These are phyloP conservation scores for Mycena vitilis DNA, from an alignment of 768 basidiomycete genomes.

Conservation along the genomic window DNA sequence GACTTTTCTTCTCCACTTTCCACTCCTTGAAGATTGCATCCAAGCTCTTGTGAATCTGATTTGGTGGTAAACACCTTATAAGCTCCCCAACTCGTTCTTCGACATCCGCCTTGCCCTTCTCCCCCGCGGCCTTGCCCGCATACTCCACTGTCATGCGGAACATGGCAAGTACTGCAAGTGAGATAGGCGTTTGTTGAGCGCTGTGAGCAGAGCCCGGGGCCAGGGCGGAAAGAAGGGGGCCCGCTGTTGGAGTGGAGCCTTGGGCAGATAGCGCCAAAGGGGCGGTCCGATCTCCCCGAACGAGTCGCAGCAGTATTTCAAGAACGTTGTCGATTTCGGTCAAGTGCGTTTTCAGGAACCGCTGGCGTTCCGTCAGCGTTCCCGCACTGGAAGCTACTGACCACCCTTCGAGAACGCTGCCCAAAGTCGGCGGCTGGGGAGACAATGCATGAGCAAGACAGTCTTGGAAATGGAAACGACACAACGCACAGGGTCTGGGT, in stretches of 20 bases:
- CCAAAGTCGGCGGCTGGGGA: conserved; percentile 87
- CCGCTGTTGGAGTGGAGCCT: conserved; percentile 69
- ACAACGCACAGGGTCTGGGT: conserved; percentile 91
- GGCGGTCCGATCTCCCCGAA: conserved; percentile 87
- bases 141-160: conserved; percentile 88
- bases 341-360: conserved; percentile 92
- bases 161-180: conserved; percentile 91
- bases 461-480: neutral
- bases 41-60: conserved; percentile 89
- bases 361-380: conserved; percentile 77
- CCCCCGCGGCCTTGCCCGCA: conserved; percentile 75
- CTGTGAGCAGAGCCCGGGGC: conserved; percentile 83
- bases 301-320: conserved; percentile 92
- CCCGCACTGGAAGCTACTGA: conserved; percentile 86
- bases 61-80: conserved; percentile 87
- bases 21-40: conserved; percentile 97
- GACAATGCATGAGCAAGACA: conserved; percentile 8
- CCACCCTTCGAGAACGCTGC: conserved; percentile 93
- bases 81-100: conserved; percentile 89
- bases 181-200: conserved; percentile 93
- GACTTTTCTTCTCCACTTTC: conserved; percentile 84
- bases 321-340: conserved; percentile 87
- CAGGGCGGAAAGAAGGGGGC: conserved; percentile 77
- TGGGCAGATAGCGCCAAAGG: conserved; percentile 74
- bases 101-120: conserved; percentile 76